These are phyloP conservation scores for Lophiotrema nucula DNA, from an alignment of 495 filamentous ascomycete genomes.

Conservation along the genomic window DNA sequence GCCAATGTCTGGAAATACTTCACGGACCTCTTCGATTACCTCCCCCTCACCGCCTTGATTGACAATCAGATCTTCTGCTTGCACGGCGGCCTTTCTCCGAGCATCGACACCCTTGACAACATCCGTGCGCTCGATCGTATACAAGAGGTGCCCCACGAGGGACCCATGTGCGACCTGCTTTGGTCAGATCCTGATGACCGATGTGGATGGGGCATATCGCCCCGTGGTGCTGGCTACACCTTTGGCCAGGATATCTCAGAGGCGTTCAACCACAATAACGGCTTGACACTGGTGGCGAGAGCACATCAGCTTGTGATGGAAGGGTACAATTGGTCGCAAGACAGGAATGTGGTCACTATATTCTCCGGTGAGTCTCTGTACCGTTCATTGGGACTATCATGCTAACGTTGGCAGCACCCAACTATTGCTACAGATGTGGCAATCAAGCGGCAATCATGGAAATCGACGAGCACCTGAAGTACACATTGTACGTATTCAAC, in stretches of 20 bases:
- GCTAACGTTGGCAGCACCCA: constrained; percentile 64
- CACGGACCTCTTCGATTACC: constrained; percentile 98
- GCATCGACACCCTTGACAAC: constrained; percentile 97
- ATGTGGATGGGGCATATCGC: constrained; percentile 98
- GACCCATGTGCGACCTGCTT: constrained; percentile 96
- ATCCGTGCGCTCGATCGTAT: constrained; percentile 94
- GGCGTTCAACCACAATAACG: constrained; percentile 99
- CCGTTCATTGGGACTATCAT: background rate
- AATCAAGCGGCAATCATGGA: constrained; percentile 99
- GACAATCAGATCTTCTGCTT: constrained; percentile 99
- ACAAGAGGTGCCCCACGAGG: constrained; percentile 97
- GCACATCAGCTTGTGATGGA: constrained; percentile 98
- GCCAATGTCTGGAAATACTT: constrained; percentile 99
- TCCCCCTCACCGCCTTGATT: constrained; percentile 95
- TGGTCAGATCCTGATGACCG: constrained; percentile 98
- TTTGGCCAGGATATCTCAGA: constrained; percentile 99
- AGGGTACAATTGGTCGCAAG: constrained; percentile 97
- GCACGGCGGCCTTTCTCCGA: constrained; percentile 92
- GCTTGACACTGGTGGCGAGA: constrained; percentile 88
- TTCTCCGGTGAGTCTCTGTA: constrained; percentile 72
- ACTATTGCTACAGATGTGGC: constrained; percentile 97
- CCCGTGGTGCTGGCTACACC: constrained; percentile 95
- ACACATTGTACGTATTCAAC: constrained; percentile 87
- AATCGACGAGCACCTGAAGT: constrained; percentile 98
- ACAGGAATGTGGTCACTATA: constrained; percentile 96